Percentiles rank a stretch among this genome's conserved stretches.
Evolutionary conservation across 202 grass and related monocot genomes (phyloP).

Genomic region (Setaria viridis): DNA sequence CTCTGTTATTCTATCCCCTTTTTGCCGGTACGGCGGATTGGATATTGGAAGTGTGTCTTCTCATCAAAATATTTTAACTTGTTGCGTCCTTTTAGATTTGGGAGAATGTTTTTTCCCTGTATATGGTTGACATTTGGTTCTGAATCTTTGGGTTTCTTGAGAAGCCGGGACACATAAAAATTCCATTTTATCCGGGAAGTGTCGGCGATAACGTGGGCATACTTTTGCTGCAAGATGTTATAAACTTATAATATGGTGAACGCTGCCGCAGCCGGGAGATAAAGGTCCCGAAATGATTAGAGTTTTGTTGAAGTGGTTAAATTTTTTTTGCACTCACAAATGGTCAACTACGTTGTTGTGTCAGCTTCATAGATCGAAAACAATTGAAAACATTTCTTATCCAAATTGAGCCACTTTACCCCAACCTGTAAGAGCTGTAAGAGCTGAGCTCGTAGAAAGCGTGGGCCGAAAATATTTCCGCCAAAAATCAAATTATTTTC

Average conservation of each 20-base stretch:
- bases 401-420: too few species aligned
- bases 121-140: constrained; percentile 13
- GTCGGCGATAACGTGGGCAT: background rate
- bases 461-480: too few species aligned
- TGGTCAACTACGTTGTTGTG: constrained; percentile 11
- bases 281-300: background rate
- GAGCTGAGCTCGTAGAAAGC: too few species aligned
- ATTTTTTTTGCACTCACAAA: background rate
- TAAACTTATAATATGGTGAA: background rate
- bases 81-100: background rate
- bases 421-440: too few species aligned
- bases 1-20: constrained; percentile 47
- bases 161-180: background rate
- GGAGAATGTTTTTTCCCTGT: background rate
- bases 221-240: background rate
- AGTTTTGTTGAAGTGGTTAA: background rate
- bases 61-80: background rate
- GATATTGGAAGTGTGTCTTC: background rate
- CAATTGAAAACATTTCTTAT: too few species aligned
- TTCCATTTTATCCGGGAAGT: background rate
- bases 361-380: background rate
- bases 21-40: constrained; percentile 40
- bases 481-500: too few species aligned
- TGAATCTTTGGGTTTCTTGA: background rate
- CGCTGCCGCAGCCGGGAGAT: background rate